A percentile compares a stretch with the other conserved stretches of the same genome.
phyloP scores from a whole-genome alignment of 139 green algal genomes.

The Pleodorina starrii region DNA sequence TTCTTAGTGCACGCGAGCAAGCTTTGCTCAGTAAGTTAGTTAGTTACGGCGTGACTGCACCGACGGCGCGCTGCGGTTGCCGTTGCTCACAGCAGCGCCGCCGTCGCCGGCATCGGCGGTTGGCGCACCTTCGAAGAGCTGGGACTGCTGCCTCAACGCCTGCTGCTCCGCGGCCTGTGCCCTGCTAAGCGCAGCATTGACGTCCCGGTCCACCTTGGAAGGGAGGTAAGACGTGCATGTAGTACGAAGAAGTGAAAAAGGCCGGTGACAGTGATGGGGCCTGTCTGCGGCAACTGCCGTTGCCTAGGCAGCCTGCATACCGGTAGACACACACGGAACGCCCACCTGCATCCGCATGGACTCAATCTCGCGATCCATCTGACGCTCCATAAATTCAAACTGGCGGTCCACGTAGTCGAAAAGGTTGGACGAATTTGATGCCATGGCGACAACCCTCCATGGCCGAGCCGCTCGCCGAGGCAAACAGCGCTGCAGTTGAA shows the following conservation, averaged over 20 bases:
- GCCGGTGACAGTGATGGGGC: not conserved
- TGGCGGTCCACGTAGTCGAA: slow-evolving; percentile 52
- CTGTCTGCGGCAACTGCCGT: not conserved
- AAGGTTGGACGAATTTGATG: not conserved
- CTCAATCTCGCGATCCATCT: not conserved
- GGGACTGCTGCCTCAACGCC: not conserved
- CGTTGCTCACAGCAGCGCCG: not conserved
- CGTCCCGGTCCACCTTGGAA: slow-evolving; percentile 54
- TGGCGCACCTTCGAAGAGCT: not conserved
- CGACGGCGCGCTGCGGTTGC: too few relatives aligned
- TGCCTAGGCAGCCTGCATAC: not conserved
- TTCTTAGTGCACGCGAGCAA: too few relatives aligned
- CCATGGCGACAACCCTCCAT: not conserved
- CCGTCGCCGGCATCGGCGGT: not conserved
- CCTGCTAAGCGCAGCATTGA: not conserved
- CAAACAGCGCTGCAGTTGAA: not conserved
- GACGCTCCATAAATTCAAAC: slow-evolving; percentile 34
- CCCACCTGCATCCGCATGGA: not conserved
- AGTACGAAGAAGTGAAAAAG: not conserved
- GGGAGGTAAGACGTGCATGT: not conserved
- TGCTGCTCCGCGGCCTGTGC: not conserved
- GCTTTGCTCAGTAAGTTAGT: not conserved
- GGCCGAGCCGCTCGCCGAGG: not conserved
- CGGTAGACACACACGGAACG: not conserved
- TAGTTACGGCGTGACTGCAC: not conserved